Base-by-base conservation (phyloP, 441 rosid genomes). In the Adansonia rubrostipa region DNA sequence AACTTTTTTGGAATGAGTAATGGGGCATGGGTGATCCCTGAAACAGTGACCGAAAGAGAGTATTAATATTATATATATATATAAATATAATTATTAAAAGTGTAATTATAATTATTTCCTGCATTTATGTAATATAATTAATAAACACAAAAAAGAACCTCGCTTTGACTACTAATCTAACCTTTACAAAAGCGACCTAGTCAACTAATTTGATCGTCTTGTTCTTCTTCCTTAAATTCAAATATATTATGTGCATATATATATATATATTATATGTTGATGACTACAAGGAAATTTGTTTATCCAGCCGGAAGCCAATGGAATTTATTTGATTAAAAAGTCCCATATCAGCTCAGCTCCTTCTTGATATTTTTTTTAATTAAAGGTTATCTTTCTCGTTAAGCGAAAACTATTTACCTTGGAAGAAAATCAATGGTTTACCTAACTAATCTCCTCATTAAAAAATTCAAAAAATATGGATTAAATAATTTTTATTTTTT, bases 371-470 rank as follows among this genome's bases (percentile, higher is more conserved):
- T 33, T 33, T 33, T 33, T 33, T 33, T 33, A 33, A 33, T 33
- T 33, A 19, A 53, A 53, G 20, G 60, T 54, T 64, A 48, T 48
- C 19, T 65, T 51, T 19, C 44, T 60, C 45, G 47, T 2, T 7
- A 45, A 45, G 47, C 36, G 15, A 13, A 68, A 77, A 54, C 33
- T 57, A 80, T 47, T 72, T 72, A 17, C 78, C 0, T 28, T 48
- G 82, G 40, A 76, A 42, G 40, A 71, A 48, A 56, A 44, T 20
- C 64, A 66, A 67, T 44, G 14, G 47, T 64, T 70, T 20, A 63
- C 60, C 9, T 60, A 60, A 78, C 60, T 6, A 67, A 53, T 51
- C 14, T 57, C 67, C 36, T 22, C 8, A 47, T 5, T 72, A 71
- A 22, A 72, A 51, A 24, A 50, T 14, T 15, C 42, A 47, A 19